phyloP scores from a whole-genome alignment of 202 grass and related monocot genomes.

The Saccharum hybrid region DNA sequence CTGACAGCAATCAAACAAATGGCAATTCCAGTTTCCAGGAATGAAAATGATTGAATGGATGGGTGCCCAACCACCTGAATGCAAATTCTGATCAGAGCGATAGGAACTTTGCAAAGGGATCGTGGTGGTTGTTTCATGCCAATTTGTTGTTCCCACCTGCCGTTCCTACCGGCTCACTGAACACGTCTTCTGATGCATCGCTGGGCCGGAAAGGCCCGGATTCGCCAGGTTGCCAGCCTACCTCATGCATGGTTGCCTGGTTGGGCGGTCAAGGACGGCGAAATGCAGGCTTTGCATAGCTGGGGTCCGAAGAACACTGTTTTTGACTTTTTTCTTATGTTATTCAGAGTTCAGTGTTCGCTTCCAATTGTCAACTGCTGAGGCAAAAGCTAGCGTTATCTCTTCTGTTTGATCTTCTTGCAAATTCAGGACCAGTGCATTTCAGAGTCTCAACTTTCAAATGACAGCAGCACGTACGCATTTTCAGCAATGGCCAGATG shows the following conservation, averaged over 20 bases:
- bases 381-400: neutral
- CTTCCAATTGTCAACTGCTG: constrained; percentile 28
- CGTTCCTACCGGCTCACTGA: constrained; percentile 46
- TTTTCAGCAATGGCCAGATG: neutral
- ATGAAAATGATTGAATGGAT: constrained; percentile 30
- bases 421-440: neutral
- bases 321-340: neutral
- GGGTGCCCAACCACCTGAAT: constrained; percentile 14
- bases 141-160: constrained; percentile 59
- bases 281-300: neutral
- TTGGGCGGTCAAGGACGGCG: constrained; percentile 38
- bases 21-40: neutral
- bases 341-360: neutral
- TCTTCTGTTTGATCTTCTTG: neutral
- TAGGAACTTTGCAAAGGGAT: constrained; percentile 38
- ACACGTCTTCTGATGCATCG: constrained; percentile 19
- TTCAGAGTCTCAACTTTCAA: neutral
- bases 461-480: neutral
- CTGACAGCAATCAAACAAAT: neutral
- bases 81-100: constrained; percentile 7
- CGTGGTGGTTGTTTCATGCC: constrained; percentile 29
- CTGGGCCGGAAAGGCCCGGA: neutral
- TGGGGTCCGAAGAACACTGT: neutral
- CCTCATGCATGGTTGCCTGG: constrained; percentile 14
- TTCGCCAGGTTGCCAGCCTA: constrained; percentile 40